A percentile compares a stretch with the other conserved stretches of the same genome.
Conservation (phyloP, 2,329 filamentous ascomycete species). For the Trichophyton verrucosum region DNA sequence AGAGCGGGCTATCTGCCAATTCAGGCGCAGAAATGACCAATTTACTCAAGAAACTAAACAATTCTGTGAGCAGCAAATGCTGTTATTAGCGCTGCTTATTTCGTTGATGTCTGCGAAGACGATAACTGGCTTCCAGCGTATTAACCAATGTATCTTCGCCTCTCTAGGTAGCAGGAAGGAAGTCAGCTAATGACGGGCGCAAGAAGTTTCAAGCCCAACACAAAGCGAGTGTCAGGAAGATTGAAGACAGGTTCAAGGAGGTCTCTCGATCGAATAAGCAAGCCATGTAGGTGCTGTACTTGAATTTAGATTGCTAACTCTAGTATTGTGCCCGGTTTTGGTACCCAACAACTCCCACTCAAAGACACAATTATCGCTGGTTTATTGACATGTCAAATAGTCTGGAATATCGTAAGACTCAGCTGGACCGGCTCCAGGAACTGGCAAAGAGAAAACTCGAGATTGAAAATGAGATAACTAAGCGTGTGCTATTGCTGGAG, state of each 20-base stretch:
- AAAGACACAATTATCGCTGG: not conserved
- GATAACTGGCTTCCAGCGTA: not conserved
- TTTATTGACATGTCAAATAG: conserved; percentile 7
- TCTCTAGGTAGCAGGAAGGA: conserved; percentile 10
- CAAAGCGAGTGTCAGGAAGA: conserved; percentile 9
- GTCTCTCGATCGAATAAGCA: conserved; percentile 5
- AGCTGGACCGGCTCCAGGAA: conserved; percentile 11
- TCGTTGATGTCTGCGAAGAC: not conserved
- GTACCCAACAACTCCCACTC: not conserved
- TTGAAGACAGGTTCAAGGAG: conserved; percentile 9
- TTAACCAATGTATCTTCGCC: not conserved
- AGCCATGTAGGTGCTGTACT: conserved; percentile 8
- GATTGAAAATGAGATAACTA: conserved; percentile 13
- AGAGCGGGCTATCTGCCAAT: conserved; percentile 1
- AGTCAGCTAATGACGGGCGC: conserved; percentile 6
- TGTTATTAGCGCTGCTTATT: not conserved
- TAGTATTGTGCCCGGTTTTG: not conserved
- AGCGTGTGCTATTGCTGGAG: conserved; percentile 8
- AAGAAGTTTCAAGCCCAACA: conserved; percentile 13
- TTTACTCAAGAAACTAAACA: conserved; percentile 11
- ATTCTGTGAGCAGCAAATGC: conserved; percentile 12
- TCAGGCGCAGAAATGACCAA: conserved; percentile 4
- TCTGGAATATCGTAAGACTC: conserved; percentile 7
- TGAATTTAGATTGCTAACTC: not conserved
- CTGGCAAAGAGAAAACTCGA: conserved; percentile 13